A percentile compares a stretch with the other conserved stretches of the same genome.
Conservation (phyloP, 78 protist genomes). For the Bigelowiella natans region DNA sequence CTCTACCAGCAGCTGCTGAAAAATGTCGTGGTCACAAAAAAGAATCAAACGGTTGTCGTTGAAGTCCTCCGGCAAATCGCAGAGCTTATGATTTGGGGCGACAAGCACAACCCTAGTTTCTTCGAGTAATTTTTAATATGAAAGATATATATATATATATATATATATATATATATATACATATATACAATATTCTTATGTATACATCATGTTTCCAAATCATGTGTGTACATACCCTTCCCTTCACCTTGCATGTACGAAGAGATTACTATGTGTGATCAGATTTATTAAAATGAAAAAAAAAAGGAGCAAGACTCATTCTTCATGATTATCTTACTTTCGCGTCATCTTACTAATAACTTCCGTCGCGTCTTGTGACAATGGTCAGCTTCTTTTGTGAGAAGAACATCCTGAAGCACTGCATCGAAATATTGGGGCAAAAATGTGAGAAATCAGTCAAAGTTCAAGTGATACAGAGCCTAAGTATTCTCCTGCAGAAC, state of each 20-base stretch:
- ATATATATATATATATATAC: background rate
- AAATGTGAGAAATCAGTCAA: slow-evolving; percentile 12
- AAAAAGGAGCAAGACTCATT: too few relatives aligned
- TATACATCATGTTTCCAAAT: background rate
- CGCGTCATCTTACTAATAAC: background rate
- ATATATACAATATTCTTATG: too few relatives aligned
- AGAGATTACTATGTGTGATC: background rate
- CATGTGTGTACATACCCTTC: background rate
- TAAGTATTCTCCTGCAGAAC: slow-evolving; percentile 62
- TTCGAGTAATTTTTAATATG: slow-evolving; percentile 58
- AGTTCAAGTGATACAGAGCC: slow-evolving; percentile 9
- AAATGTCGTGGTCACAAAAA: slow-evolving; percentile 24
- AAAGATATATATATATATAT: too few relatives aligned
- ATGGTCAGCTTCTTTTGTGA: slow-evolving; percentile 58
- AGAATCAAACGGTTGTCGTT: slow-evolving; percentile 42
- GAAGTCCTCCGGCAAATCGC: slow-evolving; percentile 60
- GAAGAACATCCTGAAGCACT: slow-evolving; percentile 40
- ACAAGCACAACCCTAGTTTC: slow-evolving; percentile 53
- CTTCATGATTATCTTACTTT: too few relatives aligned
- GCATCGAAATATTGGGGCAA: slow-evolving; percentile 36
- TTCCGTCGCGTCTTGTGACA: too few relatives aligned
- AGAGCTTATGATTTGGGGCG: slow-evolving; percentile 82
- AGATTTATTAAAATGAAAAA: background rate
- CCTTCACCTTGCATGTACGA: background rate
- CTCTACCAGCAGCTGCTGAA: background rate